phyloP scores from a whole-genome alignment of 345 rosid species.

The Murraya koenigii region DNA sequence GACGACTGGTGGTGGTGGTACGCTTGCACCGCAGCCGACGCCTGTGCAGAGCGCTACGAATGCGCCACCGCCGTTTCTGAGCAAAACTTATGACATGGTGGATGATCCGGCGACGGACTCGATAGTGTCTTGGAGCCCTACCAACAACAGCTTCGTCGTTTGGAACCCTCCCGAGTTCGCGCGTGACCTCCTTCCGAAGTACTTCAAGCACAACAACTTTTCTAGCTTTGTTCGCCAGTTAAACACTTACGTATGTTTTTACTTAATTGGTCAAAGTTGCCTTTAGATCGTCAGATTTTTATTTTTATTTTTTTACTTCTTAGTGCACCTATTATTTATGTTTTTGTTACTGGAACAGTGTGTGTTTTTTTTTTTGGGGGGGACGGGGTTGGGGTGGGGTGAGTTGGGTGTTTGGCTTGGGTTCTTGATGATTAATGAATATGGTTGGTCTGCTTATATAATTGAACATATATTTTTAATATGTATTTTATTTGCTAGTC shows the following conservation, averaged over 20 bases:
- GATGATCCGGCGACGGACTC: conserved; percentile 78
- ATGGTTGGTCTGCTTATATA: background rate
- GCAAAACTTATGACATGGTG: conserved; percentile 94
- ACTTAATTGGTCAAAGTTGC: background rate
- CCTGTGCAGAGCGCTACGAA: conserved; percentile 42
- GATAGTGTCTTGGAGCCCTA: conserved; percentile 75
- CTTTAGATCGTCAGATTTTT: background rate
- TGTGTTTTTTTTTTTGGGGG: too few species aligned
- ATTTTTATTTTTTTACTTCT: background rate
- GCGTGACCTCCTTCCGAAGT: conserved; percentile 71
- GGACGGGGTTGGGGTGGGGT: too few species aligned
- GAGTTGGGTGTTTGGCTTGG: too few species aligned
- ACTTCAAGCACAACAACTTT: conserved; percentile 91
- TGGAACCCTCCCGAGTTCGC: conserved; percentile 92
- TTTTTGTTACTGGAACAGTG: background rate
- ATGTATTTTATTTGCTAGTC: background rate
- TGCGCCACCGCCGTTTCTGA: conserved; percentile 77
- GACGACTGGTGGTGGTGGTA: conserved; percentile 18
- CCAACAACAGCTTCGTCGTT: conserved; percentile 80
- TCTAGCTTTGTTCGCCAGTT: conserved; percentile 91
- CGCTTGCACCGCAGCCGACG: conserved; percentile 38
- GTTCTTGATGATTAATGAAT: background rate
- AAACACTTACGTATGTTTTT: conserved; percentile 67
- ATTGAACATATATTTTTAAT: background rate
- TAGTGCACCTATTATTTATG: background rate